Conservation (phyloP, 2,329 filamentous ascomycete species). For the Aspergillus amoenus region DNA sequence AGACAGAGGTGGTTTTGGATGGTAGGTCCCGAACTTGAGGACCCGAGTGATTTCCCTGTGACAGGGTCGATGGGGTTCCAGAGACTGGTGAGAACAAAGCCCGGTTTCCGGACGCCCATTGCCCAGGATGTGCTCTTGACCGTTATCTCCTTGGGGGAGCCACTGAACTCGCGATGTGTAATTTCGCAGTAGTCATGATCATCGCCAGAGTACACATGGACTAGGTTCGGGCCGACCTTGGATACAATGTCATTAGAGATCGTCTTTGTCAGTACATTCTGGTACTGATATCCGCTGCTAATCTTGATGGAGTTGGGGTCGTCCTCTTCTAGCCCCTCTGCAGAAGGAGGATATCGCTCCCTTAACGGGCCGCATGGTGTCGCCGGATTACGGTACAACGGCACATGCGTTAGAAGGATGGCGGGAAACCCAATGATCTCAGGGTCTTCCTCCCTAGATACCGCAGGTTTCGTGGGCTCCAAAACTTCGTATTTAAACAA, state of each 20-base stretch:
- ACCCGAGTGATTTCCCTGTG: constrained; percentile 33
- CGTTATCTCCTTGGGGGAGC: constrained; percentile 73
- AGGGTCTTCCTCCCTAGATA: constrained; percentile 21
- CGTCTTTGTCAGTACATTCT: constrained; percentile 80
- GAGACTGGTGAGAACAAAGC: constrained; percentile 82
- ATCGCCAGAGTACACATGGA: constrained; percentile 88
- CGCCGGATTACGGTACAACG: constrained; percentile 75
- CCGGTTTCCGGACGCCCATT: constrained; percentile 87
- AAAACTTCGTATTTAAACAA: constrained; percentile 61
- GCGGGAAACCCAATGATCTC: constrained; percentile 69
- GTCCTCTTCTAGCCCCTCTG: constrained; percentile 61
- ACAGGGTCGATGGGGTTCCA: constrained; percentile 80
- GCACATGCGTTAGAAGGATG: constrained; percentile 86
- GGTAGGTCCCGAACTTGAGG: constrained; percentile 48
- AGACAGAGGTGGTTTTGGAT: constrained; percentile 89
- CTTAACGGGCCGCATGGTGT: constrained; percentile 85
- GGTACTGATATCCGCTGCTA: constrained; percentile 84
- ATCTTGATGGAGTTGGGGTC: constrained; percentile 77
- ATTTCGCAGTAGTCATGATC: constrained; percentile 98
- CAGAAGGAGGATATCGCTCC: constrained; percentile 75
- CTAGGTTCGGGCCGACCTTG: constrained; percentile 72
- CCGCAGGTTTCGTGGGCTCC: constrained; percentile 51
- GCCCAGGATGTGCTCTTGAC: constrained; percentile 95
- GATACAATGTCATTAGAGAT: constrained; percentile 75
- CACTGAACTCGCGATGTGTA: constrained; percentile 68